Conservation (phyloP, 2,329 filamentous ascomycete genomes). For the Epicoccum sorghinum region DNA sequence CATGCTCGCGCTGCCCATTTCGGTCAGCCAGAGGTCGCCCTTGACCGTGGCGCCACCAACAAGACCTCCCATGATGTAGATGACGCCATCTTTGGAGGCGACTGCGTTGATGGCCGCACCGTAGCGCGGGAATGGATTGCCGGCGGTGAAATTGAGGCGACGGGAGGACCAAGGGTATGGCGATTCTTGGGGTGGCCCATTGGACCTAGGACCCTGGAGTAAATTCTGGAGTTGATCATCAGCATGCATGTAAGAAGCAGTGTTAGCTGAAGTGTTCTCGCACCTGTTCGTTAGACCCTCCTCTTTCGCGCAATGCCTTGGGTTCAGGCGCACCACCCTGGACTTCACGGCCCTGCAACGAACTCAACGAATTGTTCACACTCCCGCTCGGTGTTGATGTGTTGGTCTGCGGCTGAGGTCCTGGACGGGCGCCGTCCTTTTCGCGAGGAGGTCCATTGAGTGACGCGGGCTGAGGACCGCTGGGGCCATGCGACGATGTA, state of each 20-base stretch:
- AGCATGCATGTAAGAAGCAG: slow-evolving; percentile 7
- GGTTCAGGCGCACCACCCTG: slow-evolving; percentile 68
- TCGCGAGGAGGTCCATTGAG: slow-evolving; percentile 43
- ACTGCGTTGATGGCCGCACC: slow-evolving; percentile 92
- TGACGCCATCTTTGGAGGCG: slow-evolving; percentile 93
- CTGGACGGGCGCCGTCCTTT: slow-evolving; percentile 39
- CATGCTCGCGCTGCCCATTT: slow-evolving; percentile 80
- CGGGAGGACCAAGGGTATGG: slow-evolving; percentile 97
- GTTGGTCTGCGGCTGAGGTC: slow-evolving; percentile 38
- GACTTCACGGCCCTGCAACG: slow-evolving; percentile 60
- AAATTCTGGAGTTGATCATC: slow-evolving; percentile 10
- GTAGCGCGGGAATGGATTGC: slow-evolving; percentile 94
- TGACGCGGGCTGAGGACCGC: slow-evolving; percentile 49
- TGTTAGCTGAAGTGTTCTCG: slow-evolving; percentile 14
- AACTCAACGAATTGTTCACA: slow-evolving; percentile 69
- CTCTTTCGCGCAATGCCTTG: slow-evolving; percentile 63
- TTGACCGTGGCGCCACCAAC: slow-evolving; percentile 96
- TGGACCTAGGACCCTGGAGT: slow-evolving; percentile 34
- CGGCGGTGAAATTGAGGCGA: slow-evolving; percentile 82
- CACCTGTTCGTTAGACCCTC: slow-evolving; percentile 63
- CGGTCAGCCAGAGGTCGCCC: slow-evolving; percentile 97
- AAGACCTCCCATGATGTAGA: slow-evolving; percentile 96
- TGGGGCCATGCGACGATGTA: slow-evolving; percentile 60
- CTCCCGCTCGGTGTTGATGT: slow-evolving; percentile 79
- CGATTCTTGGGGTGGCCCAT: slow-evolving; percentile 67